Evolutionary conservation across 352 stramenopile species (phyloP).

Genomic region (Pythium folliculosum): DNA sequence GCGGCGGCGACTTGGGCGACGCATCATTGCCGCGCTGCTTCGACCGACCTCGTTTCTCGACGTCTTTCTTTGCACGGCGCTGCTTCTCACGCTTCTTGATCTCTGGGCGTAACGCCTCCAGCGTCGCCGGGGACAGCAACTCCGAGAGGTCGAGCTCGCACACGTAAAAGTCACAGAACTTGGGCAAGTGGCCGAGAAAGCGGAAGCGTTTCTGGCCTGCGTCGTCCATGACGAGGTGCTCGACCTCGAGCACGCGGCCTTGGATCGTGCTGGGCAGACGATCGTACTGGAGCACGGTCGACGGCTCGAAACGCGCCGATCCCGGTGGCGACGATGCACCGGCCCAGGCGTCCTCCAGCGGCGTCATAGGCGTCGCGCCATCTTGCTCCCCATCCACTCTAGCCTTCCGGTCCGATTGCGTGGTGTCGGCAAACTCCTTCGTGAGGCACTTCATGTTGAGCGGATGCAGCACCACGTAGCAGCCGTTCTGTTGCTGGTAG

Average conservation of each 20-base stretch:
- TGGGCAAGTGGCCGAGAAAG: constrained; percentile 85
- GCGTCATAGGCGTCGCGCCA: constrained; percentile 9
- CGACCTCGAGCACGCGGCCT: constrained; percentile 78
- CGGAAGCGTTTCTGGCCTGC: constrained; percentile 83
- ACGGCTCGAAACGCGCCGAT: constrained; percentile 14
- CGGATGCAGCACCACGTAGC: constrained; percentile 88
- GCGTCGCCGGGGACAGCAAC: constrained; percentile 70
- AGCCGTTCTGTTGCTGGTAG: constrained; percentile 85
- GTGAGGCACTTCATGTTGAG: constrained; percentile 90
- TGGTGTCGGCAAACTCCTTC: constrained; percentile 65
- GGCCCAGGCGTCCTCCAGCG: constrained; percentile 20
- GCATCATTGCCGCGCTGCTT: constrained; percentile 18
- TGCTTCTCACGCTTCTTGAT: constrained; percentile 80
- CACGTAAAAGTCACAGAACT: constrained; percentile 88
- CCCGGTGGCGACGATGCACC: constrained; percentile 17
- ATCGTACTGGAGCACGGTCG: constrained; percentile 43
- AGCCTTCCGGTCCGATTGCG: constrained; percentile 20
- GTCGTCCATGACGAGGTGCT: constrained; percentile 88
- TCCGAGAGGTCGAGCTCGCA: constrained; percentile 81
- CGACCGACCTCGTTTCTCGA: constrained; percentile 36
- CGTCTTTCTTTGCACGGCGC: constrained; percentile 50
- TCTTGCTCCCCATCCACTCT: constrained; percentile 21
- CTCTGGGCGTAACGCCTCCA: constrained; percentile 57
- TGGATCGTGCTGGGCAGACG: constrained; percentile 53
- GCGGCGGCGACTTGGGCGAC: constrained; percentile 33